These are phyloP conservation scores for Kappamyces sp. DNA, from an alignment of 192 early-diverging fungal genomes.

Conservation along the genomic window DNA sequence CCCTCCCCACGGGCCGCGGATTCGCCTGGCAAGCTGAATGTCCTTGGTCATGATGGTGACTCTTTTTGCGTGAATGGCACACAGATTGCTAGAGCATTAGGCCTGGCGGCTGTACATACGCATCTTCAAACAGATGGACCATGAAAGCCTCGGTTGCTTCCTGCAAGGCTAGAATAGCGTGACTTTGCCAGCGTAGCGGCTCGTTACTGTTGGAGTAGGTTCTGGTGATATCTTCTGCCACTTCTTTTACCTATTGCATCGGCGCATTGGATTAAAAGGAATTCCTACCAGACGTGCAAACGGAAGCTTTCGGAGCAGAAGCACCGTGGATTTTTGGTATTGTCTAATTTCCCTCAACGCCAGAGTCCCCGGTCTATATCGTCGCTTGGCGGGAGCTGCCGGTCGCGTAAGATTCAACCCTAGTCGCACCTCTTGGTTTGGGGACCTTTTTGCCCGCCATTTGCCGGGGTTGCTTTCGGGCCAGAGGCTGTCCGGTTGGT, in stretches of 20 bases:
- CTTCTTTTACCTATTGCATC: conserved; percentile 28
- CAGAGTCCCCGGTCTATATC: conserved; percentile 70
- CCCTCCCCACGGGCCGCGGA: conserved; percentile 77
- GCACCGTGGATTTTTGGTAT: conserved; percentile 75
- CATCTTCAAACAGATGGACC: conserved; percentile 84
- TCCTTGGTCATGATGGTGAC: conserved; percentile 91
- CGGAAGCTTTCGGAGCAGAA: conserved; percentile 78
- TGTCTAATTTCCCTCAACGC: conserved; percentile 79
- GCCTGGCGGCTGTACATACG: conserved; percentile 56
- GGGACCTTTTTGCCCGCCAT: no score
- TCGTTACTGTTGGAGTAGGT: conserved; percentile 21
- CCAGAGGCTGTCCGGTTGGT: no score
- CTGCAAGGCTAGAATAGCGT: conserved; percentile 73
- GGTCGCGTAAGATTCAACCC: no score
- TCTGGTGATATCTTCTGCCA: conserved; percentile 24
- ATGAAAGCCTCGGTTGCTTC: conserved; percentile 76
- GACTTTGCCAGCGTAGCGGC: conserved; percentile 63
- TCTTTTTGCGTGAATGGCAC: conserved; percentile 89
- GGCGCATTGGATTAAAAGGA: background rate
- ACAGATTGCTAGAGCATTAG: conserved; percentile 62
- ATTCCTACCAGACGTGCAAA: conserved; percentile 67
- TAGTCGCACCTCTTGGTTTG: no score
- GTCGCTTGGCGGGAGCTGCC: conserved; percentile 20
- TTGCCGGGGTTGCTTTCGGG: no score
- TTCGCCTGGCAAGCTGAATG: conserved; percentile 82